A percentile compares a stretch with the other conserved stretches of the same genome.
Evolutionary conservation across 2,329 filamentous ascomycete species (phyloP).

Genomic region (Botrytis cinerea): DNA sequence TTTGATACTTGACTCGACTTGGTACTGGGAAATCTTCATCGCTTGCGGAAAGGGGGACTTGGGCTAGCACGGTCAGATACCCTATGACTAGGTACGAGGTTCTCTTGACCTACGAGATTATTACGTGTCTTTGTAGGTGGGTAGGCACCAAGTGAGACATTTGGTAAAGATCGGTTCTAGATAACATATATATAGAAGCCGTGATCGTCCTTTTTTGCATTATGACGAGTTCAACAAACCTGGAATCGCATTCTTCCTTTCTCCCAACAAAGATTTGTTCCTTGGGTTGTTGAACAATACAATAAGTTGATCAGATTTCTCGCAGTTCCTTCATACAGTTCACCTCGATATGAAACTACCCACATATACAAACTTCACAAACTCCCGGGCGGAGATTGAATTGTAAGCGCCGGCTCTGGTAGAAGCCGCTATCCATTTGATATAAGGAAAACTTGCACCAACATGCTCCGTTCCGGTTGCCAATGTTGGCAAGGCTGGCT

Average conservation of each 20-base stretch:
- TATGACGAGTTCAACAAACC: not conserved
- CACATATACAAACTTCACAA: not conserved
- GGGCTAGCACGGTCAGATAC: not conserved
- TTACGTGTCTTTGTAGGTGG: not conserved
- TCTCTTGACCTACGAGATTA: not conserved
- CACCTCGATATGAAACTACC: not conserved
- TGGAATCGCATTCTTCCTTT: not conserved
- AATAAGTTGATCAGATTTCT: not conserved
- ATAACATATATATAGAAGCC: not conserved
- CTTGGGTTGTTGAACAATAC: not conserved
- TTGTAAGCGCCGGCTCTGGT: not conserved
- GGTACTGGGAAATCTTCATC: not conserved
- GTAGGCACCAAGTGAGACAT: not conserved
- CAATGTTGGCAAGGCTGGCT: not conserved
- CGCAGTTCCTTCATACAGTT: not conserved
- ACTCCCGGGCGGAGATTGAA: not conserved
- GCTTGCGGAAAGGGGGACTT: slow-evolving; percentile 13
- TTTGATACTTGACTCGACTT: not conserved
- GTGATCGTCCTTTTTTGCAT: not conserved
- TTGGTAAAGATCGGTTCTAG: not conserved
- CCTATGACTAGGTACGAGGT: not conserved
- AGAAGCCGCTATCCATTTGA: not conserved
- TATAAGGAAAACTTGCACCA: not conserved
- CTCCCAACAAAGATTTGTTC: not conserved
- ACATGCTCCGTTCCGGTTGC: not conserved